Conservation (phyloP, 805 yeast species). For the Cyberlindnera maritima region DNA sequence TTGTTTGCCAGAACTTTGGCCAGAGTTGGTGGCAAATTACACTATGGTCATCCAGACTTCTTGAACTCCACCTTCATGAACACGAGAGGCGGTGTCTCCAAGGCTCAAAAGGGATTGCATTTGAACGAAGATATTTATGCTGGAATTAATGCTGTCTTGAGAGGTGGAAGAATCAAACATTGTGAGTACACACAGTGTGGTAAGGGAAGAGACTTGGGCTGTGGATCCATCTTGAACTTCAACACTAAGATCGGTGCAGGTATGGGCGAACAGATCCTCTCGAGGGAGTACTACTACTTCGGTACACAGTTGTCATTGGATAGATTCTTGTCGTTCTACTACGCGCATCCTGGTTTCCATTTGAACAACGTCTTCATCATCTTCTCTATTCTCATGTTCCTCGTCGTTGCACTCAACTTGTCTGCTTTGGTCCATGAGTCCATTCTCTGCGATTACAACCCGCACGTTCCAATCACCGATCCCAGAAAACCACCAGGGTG, state of each 20-base stretch:
- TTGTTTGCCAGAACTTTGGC: constrained; percentile 80
- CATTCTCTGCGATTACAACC: constrained; percentile 58
- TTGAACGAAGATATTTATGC: constrained; percentile 85
- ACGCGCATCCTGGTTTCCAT: constrained; percentile 87
- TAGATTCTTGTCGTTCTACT: constrained; percentile 74
- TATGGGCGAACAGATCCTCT: constrained; percentile 85
- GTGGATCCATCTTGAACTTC: constrained; percentile 77
- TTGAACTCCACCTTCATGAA: constrained; percentile 73
- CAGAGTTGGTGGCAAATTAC: constrained; percentile 77
- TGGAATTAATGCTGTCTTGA: constrained; percentile 72
- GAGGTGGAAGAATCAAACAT: constrained; percentile 79
- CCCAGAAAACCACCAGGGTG: constrained; percentile 67
- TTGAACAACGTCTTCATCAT: constrained; percentile 74
- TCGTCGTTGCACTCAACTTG: constrained; percentile 56
- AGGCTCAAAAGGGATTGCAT: constrained; percentile 80
- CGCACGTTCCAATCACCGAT: constrained; percentile 57
- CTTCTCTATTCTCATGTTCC: constrained; percentile 61
- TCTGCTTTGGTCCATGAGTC: constrained; percentile 63
- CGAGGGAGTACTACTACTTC: constrained; percentile 76
- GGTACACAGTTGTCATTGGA: constrained; percentile 77
- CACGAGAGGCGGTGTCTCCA: constrained; percentile 84
- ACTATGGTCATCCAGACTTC: constrained; percentile 87
- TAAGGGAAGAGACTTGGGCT: constrained; percentile 82
- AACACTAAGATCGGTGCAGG: constrained; percentile 87
- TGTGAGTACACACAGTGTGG: constrained; percentile 86